Conservation (phyloP, 176 grass and related monocot species). For the Metroxylon sagu region DNA sequence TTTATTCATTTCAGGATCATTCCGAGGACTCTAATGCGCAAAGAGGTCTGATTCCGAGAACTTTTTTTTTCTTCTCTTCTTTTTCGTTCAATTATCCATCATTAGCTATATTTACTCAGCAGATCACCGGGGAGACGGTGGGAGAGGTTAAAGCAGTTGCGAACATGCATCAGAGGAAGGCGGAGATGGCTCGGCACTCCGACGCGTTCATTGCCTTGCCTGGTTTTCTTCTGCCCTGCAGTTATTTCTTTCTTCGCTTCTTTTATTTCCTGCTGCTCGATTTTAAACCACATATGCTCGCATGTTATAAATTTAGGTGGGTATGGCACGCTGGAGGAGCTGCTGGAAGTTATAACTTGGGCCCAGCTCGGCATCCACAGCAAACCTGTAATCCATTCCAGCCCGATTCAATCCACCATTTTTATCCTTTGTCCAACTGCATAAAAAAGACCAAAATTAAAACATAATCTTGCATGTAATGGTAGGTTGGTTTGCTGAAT, state of each 20-base stretch:
- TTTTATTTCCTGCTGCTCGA: too few species aligned
- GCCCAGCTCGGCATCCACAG: conserved; percentile 96
- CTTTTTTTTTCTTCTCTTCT: neutral
- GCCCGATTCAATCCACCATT: too few species aligned
- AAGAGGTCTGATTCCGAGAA: conserved; percentile 41
- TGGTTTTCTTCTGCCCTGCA: conserved; percentile 10
- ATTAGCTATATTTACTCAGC: neutral
- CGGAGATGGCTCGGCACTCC: conserved; percentile 76
- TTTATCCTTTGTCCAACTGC: neutral
- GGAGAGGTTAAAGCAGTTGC: conserved; percentile 74
- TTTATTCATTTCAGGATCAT: conserved; percentile 38
- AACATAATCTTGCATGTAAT: neutral
- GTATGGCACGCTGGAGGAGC: conserved; percentile 91
- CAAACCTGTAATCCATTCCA: conserved; percentile 48
- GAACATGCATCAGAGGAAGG: conserved; percentile 95
- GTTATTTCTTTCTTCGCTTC: too few species aligned
- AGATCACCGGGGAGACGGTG: conserved; percentile 78
- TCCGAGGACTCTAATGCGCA: conserved; percentile 70
- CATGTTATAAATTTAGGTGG: conserved; percentile 33
- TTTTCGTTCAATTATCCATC: neutral
- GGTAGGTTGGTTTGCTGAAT: conserved; percentile 82
- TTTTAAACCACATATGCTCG: too few species aligned
- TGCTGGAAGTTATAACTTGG: conserved; percentile 90
- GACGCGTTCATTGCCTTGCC: conserved; percentile 97
- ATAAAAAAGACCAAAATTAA: too few species aligned